These are phyloP conservation scores for Fusarium sublunatum DNA, from an alignment of 2,329 filamentous ascomycete genomes.

Conservation along the genomic window DNA sequence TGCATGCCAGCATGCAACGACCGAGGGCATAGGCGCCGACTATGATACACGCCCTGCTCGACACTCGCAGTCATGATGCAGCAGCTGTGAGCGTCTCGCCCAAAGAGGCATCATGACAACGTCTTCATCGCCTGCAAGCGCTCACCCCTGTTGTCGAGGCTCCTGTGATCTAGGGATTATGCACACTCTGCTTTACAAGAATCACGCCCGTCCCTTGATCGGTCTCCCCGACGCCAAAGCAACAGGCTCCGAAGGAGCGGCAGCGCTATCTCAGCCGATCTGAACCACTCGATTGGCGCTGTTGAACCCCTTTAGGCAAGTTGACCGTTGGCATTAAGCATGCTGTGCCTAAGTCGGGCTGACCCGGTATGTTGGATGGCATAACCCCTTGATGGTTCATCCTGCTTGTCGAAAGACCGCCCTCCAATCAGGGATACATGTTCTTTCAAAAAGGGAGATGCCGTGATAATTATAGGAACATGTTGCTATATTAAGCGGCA, in stretches of 20 bases:
- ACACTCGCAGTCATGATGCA: slow-evolving; percentile 22
- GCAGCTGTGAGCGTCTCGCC: slow-evolving; percentile 38
- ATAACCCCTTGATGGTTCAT: slow-evolving; percentile 23
- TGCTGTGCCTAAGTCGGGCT: slow-evolving; percentile 15
- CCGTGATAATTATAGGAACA: slow-evolving; percentile 35
- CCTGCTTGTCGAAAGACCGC: slow-evolving; percentile 17
- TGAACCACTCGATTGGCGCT: slow-evolving; percentile 34
- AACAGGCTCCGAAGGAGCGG: slow-evolving; percentile 24
- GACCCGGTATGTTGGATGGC: slow-evolving; percentile 18
- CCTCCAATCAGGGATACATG: not conserved
- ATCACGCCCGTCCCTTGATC: slow-evolving; percentile 22
- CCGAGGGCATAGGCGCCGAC: slow-evolving; percentile 26
- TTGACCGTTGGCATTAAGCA: slow-evolving; percentile 18
- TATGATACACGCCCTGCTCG: slow-evolving; percentile 18
- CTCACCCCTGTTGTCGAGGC: slow-evolving; percentile 14
- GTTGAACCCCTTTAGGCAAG: slow-evolving; percentile 31
- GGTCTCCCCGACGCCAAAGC: slow-evolving; percentile 30
- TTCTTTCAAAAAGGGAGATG: slow-evolving; percentile 10
- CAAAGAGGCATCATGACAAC: slow-evolving; percentile 1
- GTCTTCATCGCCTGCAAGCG: slow-evolving; percentile 23
- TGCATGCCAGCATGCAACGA: slow-evolving; percentile 11
- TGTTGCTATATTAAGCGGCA: slow-evolving; percentile 53
- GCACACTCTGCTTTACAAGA: slow-evolving; percentile 17
- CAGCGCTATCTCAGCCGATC: slow-evolving; percentile 31
- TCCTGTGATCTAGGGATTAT: slow-evolving; percentile 34